Evolutionary conservation across 169 alveolate genomes (phyloP).

Genomic region (Plasmodium cynomolgi): DNA sequence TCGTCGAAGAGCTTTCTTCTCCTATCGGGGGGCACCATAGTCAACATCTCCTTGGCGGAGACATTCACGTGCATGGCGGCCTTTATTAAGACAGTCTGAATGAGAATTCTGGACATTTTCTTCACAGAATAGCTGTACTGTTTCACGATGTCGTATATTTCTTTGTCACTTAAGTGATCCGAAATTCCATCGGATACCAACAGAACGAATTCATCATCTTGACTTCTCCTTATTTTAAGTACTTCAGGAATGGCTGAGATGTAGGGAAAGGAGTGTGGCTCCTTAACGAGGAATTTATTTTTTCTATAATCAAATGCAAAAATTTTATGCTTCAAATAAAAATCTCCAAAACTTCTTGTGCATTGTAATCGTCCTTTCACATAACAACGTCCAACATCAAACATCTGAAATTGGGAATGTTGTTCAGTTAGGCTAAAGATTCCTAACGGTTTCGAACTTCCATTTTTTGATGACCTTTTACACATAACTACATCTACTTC

Average conservation of each 20-base stretch:
- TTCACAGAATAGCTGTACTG: neutral
- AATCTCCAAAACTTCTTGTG: conserved; percentile 84
- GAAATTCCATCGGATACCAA: conserved; percentile 82
- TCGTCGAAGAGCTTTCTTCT: conserved; percentile 67
- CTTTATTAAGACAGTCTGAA: conserved; percentile 23
- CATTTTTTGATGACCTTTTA: neutral
- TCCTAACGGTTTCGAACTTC: neutral
- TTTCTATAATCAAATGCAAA: conserved; percentile 57
- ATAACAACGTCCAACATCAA: conserved; percentile 30
- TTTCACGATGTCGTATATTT: conserved; percentile 40
- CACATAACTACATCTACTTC: conserved; percentile 78
- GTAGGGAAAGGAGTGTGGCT: conserved; percentile 79
- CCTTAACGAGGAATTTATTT: conserved; percentile 11
- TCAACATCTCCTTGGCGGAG: neutral
- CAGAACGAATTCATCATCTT: conserved; percentile 76
- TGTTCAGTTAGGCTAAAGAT: neutral
- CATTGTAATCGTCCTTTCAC: conserved; percentile 86
- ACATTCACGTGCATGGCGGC: conserved; percentile 3
- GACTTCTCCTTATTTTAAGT: conserved; percentile 4
- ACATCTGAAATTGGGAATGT: neutral
- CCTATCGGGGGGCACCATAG: neutral
- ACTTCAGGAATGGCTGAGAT: conserved; percentile 77
- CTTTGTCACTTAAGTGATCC: conserved; percentile 75
- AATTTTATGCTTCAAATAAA: conserved; percentile 68
- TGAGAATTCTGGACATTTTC: conserved; percentile 18